These are phyloP conservation scores for Colletotrichum tofieldiae DNA, from an alignment of 2,329 filamentous ascomycete genomes.

Conservation along the genomic window DNA sequence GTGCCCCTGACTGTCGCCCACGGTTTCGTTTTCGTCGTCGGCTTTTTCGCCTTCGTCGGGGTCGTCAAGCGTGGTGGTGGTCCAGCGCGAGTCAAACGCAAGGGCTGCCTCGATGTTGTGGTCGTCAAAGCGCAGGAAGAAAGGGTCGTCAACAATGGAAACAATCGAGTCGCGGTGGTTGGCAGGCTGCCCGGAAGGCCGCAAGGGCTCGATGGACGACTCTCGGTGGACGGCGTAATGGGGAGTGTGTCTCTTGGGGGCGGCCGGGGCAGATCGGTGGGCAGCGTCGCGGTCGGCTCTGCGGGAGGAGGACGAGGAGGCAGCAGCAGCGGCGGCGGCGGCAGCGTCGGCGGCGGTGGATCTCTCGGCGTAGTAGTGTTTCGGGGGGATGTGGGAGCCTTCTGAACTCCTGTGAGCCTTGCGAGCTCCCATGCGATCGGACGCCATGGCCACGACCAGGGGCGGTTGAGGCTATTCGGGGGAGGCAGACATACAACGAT, in stretches of 20 bases:
- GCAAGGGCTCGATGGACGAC: slow-evolving; percentile 42
- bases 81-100: slow-evolving; percentile 45
- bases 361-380: slow-evolving; percentile 24
- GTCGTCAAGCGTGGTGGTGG: slow-evolving; percentile 46
- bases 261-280: slow-evolving; percentile 44
- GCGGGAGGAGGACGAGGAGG: slow-evolving; percentile 33
- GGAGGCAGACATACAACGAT: slow-evolving; percentile 26
- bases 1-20: slow-evolving; percentile 48
- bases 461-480: slow-evolving; percentile 26
- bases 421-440: slow-evolving; percentile 41
- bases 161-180: slow-evolving; percentile 64
- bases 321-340: slow-evolving; percentile 19
- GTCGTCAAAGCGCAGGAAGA: slow-evolving; percentile 65
- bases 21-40: slow-evolving; percentile 42
- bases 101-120: slow-evolving; percentile 52
- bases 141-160: slow-evolving; percentile 70
- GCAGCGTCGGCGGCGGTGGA: slow-evolving; percentile 24
- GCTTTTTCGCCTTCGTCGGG: slow-evolving; percentile 42
- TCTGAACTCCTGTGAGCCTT: slow-evolving; percentile 45
- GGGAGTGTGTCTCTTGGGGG: slow-evolving; percentile 42
- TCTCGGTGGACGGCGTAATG: slow-evolving; percentile 43
- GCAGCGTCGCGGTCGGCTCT: slow-evolving; percentile 41
- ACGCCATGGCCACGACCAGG: slow-evolving; percentile 43
- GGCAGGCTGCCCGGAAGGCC: slow-evolving; percentile 48
- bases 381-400: slow-evolving; percentile 41